phyloP scores from a whole-genome alignment of 2,329 filamentous ascomycete genomes.

The Ophiostoma montium region DNA sequence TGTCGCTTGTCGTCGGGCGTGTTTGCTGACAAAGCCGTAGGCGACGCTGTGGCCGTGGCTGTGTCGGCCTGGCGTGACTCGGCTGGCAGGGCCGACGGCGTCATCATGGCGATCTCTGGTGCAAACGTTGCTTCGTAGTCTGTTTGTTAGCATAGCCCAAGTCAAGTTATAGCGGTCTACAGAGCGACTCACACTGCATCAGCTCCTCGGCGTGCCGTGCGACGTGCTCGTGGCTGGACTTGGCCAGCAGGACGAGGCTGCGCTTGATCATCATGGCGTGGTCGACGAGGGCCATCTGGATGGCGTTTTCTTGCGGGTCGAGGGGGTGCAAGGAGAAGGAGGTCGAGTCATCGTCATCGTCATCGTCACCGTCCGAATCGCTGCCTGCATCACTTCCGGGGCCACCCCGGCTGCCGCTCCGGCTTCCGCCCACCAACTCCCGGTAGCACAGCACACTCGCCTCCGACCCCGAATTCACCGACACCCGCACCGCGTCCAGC shows the following conservation, averaged over 20 bases:
- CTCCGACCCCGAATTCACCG: slow-evolving; percentile 61
- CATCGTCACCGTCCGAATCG: slow-evolving; percentile 25
- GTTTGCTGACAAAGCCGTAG: too few relatives aligned
- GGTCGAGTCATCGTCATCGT: slow-evolving; percentile 27
- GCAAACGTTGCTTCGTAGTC: slow-evolving; percentile 51
- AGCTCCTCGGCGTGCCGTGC: slow-evolving; percentile 44
- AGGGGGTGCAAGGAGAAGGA: too few relatives aligned
- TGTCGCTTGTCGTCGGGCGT: too few relatives aligned
- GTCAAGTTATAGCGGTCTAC: neutral
- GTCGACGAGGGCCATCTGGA: slow-evolving; percentile 75
- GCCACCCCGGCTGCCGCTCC: slow-evolving; percentile 9
- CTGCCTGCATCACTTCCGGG: slow-evolving; percentile 25
- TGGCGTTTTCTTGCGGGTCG: slow-evolving; percentile 55
- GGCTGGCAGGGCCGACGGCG: slow-evolving; percentile 27
- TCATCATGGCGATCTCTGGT: slow-evolving; percentile 49
- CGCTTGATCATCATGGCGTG: slow-evolving; percentile 80
- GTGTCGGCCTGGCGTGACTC: slow-evolving; percentile 28
- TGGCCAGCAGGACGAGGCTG: slow-evolving; percentile 56
- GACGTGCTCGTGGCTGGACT: slow-evolving; percentile 46
- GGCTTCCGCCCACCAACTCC: slow-evolving; percentile 41
- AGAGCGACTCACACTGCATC: slow-evolving; percentile 43
- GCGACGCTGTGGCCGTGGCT: slow-evolving; percentile 35
- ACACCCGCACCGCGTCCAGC: slow-evolving; percentile 61
- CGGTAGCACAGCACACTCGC: slow-evolving; percentile 69
- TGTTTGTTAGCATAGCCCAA: slow-evolving; percentile 17